These are phyloP conservation scores for Chlorella sp. DNA, from an alignment of 139 green algal species.

Conservation along the genomic window DNA sequence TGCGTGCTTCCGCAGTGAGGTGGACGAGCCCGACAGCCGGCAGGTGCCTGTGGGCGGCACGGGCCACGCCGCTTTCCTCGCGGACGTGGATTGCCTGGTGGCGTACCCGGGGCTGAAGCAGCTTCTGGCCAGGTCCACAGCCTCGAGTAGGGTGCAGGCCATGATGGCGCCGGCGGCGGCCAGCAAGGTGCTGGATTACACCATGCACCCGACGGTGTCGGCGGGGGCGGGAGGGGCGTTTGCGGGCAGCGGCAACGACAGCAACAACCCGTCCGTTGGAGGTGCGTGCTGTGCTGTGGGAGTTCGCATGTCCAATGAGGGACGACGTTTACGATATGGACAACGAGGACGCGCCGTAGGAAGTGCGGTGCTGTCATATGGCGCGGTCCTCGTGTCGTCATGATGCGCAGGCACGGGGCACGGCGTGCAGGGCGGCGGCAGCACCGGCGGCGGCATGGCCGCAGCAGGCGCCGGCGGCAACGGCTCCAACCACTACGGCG, in stretches of 20 bases:
- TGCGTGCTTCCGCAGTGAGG: slow-evolving; percentile 15
- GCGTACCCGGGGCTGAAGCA: slow-evolving; percentile 20
- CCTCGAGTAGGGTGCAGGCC: neutral
- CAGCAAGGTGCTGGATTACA: neutral
- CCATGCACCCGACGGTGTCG: no score
- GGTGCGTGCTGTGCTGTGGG: no score
- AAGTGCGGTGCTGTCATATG: neutral
- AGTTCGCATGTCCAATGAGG: no score
- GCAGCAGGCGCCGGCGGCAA: no score
- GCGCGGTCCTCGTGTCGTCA: no score
- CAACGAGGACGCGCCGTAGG: neutral
- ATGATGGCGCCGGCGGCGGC: neutral
- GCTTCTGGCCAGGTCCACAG: neutral
- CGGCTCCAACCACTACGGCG: no score
- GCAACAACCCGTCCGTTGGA: neutral
- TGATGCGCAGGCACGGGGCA: no score
- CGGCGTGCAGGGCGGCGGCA: no score
- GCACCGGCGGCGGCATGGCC: no score
- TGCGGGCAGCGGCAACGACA: neutral
- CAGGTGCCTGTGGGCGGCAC: slow-evolving; percentile 10
- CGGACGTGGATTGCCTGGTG: slow-evolving; percentile 34
- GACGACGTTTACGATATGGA: no score
- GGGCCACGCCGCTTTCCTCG: slow-evolving; percentile 17
- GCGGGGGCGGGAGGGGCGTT: no score
- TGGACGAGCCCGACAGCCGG: slow-evolving; percentile 16